A percentile compares a stretch with the other conserved stretches of the same genome.
Evolutionary conservation across 768 basidiomycete species (phyloP).

Genomic region (Tulasnella sp.): DNA sequence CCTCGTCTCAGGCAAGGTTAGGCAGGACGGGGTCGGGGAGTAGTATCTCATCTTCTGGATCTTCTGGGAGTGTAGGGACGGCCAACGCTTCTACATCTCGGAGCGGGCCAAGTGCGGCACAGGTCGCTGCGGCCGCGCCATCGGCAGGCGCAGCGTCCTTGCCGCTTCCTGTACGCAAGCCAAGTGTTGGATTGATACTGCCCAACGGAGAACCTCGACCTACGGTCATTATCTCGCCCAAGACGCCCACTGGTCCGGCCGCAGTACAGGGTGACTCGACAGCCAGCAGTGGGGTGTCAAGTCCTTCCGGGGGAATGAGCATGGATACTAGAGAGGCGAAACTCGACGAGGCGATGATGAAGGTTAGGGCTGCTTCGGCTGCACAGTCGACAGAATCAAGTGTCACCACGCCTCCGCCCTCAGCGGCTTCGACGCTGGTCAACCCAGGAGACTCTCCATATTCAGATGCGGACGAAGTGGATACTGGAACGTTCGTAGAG

Average conservation of each 20-base stretch:
- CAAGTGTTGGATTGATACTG: neutral
- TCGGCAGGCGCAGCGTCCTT: conserved; percentile 3
- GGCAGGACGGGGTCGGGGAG: neutral
- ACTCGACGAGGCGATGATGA: conserved; percentile 15
- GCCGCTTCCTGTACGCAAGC: conserved; percentile 1
- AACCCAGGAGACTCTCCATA: conserved; percentile 11
- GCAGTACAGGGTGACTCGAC: neutral
- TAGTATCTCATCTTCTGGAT: neutral
- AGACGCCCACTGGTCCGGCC: neutral
- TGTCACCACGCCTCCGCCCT: neutral
- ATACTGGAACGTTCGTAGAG: conserved; percentile 29
- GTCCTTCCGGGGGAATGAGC: conserved; percentile 7
- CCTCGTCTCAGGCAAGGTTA: neutral
- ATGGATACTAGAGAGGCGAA: conserved; percentile 12
- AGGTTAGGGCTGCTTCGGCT: neutral
- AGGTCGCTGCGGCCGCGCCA: conserved; percentile 3
- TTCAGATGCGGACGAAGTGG: conserved; percentile 31
- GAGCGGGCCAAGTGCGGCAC: neutral
- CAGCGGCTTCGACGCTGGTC: neutral
- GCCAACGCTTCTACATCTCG: neutral
- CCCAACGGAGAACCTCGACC: conserved; percentile 10
- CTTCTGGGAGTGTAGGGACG: conserved; percentile 5
- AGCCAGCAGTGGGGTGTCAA: neutral
- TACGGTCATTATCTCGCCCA: conserved; percentile 13
- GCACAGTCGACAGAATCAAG: no score